A percentile compares a stretch with the other conserved stretches of the same genome.
These are phyloP conservation scores for Solanum hybrid DNA, from an alignment of 305 asterid species.

Conservation along the genomic window DNA sequence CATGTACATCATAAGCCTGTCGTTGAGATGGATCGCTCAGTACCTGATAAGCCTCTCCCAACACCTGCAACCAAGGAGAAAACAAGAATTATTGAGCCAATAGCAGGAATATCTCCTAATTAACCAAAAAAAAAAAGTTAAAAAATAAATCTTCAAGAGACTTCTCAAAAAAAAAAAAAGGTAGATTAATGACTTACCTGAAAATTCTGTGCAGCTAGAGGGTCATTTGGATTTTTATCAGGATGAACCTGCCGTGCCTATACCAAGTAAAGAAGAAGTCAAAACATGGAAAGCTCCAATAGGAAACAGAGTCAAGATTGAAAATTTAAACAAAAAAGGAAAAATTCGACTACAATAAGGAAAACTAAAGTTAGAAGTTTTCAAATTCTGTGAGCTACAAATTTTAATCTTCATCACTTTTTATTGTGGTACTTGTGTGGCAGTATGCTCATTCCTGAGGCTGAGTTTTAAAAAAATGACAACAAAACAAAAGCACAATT, in stretches of 20 bases:
- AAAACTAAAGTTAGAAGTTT: background rate
- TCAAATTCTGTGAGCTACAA: background rate
- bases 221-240: conserved; percentile 94
- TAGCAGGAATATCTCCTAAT: background rate
- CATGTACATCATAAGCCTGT: conserved; percentile 82
- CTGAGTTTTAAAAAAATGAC: background rate
- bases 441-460: background rate
- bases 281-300: background rate
- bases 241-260: conserved; percentile 99
- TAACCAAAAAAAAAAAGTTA: background rate
- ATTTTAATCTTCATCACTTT: background rate
- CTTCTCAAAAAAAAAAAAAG: background rate
- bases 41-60: conserved; percentile 99
- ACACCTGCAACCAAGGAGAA: conserved; percentile 44
- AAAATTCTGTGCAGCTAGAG: conserved; percentile 71
- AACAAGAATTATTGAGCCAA: conserved; percentile 11
- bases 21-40: conserved; percentile 88
- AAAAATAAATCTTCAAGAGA: background rate
- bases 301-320: background rate
- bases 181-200: conserved; percentile 18
- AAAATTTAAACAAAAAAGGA: background rate
- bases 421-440: background rate
- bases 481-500: background rate
- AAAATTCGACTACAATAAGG: background rate
- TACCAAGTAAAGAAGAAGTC: conserved; percentile 7